Percentiles rank a stretch among this genome's conserved stretches.
These are phyloP conservation scores for Raddia guianensis DNA, from an alignment of 176 grass and related monocot species.

Conservation along the genomic window DNA sequence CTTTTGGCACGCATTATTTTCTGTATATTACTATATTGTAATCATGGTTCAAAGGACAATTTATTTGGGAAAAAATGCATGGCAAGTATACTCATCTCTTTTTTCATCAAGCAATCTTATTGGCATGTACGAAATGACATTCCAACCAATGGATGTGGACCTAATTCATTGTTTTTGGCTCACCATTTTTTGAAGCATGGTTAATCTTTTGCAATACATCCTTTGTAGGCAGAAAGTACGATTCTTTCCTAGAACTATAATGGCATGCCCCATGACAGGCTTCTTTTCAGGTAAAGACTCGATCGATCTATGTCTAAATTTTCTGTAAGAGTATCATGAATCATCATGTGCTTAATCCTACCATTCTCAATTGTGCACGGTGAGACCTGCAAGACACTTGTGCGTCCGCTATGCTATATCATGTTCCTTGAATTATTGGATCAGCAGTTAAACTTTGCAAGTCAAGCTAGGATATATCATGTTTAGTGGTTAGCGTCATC, in stretches of 20 bases:
- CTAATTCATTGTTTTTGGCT: neutral
- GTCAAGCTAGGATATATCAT: no score
- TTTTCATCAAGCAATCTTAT: neutral
- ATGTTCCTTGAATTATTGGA: no score
- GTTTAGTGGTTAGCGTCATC: no score
- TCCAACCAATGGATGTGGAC: neutral
- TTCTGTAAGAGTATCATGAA: neutral
- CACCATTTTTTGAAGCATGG: no score
- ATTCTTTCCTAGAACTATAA: constrained; percentile 80
- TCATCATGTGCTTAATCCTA: neutral
- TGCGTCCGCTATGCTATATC: no score
- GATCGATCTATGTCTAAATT: neutral
- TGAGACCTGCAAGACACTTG: constrained; percentile 97
- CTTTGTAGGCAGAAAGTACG: constrained; percentile 79
- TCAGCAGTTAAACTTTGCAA: no score
- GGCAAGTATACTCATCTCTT: neutral
- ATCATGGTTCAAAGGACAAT: neutral
- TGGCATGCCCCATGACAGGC: constrained; percentile 64
- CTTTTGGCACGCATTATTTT: neutral
- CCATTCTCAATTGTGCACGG: constrained; percentile 46
- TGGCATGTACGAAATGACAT: neutral
- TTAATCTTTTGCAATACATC: no score
- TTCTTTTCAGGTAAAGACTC: constrained; percentile 68
- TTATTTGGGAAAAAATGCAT: neutral
- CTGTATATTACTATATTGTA: neutral